Percentiles rank a stretch among this genome's conserved stretches.
phyloP scores from a whole-genome alignment of 371 early-diverging fungal species.

The Pancytospora epiphaga region DNA sequence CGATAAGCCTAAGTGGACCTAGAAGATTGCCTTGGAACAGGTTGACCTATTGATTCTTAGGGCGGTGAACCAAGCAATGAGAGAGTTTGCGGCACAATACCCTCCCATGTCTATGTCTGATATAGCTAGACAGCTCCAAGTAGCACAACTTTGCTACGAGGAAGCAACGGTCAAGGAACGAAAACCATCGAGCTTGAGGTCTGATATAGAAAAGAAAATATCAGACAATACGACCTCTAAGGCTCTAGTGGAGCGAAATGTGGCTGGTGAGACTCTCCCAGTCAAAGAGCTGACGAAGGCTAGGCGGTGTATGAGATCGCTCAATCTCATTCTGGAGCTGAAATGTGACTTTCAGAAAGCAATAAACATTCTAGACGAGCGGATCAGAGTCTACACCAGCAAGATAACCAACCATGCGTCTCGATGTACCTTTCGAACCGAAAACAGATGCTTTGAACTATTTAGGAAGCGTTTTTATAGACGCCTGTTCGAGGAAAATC shows the following conservation, averaged over 20 bases:
- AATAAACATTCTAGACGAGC: background rate
- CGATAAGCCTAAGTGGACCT: background rate
- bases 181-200: background rate
- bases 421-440: background rate
- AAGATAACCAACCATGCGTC: background rate
- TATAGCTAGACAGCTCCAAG: background rate
- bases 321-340: background rate
- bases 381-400: background rate
- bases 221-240: background rate
- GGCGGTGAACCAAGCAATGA: background rate
- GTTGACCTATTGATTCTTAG: background rate
- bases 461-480: background rate
- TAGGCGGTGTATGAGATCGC: background rate
- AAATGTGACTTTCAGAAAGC: background rate
- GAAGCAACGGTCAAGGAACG: background rate
- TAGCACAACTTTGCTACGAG: background rate
- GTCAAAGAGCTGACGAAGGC: background rate
- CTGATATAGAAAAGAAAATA: background rate
- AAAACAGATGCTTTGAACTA: background rate
- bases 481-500: background rate
- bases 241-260: background rate
- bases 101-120: background rate
- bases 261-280: background rate
- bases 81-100: background rate
- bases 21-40: background rate